A percentile compares a stretch with the other conserved stretches of the same genome.
Conservation (phyloP, 208 protist species). For the Acanthamoeba triangularis region DNA sequence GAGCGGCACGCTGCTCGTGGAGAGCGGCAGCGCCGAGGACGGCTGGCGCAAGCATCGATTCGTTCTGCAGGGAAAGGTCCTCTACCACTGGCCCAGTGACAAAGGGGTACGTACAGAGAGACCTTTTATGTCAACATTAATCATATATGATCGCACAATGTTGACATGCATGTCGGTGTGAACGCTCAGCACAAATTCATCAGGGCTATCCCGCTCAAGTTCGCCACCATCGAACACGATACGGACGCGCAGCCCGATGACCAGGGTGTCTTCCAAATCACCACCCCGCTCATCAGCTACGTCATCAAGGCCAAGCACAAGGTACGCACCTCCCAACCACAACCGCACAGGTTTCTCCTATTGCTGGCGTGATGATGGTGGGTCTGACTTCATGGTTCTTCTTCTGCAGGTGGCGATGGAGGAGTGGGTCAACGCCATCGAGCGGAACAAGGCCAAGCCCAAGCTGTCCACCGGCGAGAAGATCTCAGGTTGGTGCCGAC, state of each 20-base stretch:
- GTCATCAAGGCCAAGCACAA: slow-evolving; percentile 51
- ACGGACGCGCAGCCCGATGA: neutral
- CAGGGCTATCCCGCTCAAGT: slow-evolving; percentile 2
- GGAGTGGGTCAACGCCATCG: slow-evolving; percentile 68
- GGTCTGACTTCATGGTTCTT: neutral
- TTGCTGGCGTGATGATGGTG: no score
- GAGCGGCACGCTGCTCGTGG: neutral
- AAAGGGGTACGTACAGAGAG: slow-evolving; percentile 47
- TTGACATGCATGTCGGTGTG: no score
- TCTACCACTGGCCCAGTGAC: slow-evolving; percentile 39
- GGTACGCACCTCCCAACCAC: neutral
- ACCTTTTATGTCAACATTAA: neutral
- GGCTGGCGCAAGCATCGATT: slow-evolving; percentile 29
- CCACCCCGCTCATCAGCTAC: slow-evolving; percentile 45
- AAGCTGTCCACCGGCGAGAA: neutral
- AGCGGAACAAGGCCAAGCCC: slow-evolving; percentile 51
- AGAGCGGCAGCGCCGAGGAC: slow-evolving; percentile 1
- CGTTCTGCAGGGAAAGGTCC: neutral
- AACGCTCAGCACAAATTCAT: neutral
- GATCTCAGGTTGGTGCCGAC: neutral
- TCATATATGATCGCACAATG: no score
- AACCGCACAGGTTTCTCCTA: no score
- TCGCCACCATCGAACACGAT: slow-evolving; percentile 13
- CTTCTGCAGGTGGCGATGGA: slow-evolving; percentile 34
- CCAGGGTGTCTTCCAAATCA: slow-evolving; percentile 5